phyloP scores from a whole-genome alignment of 768 basidiomycete genomes.

The Podaxis sp. region DNA sequence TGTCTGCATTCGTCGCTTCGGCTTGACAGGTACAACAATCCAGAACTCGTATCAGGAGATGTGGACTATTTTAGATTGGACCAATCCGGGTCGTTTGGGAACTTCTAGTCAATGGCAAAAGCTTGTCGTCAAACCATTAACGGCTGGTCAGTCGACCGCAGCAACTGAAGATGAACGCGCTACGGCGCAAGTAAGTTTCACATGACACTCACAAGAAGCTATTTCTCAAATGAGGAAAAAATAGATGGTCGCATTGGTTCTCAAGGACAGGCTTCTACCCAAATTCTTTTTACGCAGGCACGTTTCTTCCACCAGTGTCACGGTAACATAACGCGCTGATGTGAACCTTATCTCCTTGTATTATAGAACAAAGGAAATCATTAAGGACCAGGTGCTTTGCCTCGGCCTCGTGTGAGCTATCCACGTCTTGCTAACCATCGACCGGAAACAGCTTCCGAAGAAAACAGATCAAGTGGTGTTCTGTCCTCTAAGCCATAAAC shows the following conservation, averaged over 20 bases:
- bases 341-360: conserved; percentile 16
- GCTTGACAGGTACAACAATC: conserved; percentile 75
- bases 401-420: neutral
- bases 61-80: conserved; percentile 92
- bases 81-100: conserved; percentile 79
- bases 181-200: conserved; percentile 43
- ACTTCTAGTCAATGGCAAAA: conserved; percentile 73
- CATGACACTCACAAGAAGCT: neutral
- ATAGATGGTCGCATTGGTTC: conserved; percentile 55
- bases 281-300: conserved; percentile 82
- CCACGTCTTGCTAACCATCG: neutral
- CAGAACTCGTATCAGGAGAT: conserved; percentile 91
- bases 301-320: conserved; percentile 3
- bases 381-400: conserved; percentile 58
- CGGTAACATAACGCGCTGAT: neutral
- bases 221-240: neutral
- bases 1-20: conserved; percentile 67
- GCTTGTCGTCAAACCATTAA: conserved; percentile 67
- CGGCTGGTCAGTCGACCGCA: conserved; percentile 61
- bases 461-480: conserved; percentile 94
- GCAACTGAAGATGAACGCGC: conserved; percentile 63
- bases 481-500: conserved; percentile 77
- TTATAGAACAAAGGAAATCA: conserved; percentile 71
- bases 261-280: conserved; percentile 73
- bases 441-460: conserved; percentile 60